phyloP scores from a whole-genome alignment of 2,329 filamentous ascomycete genomes.

The Westerdykella sp. region DNA sequence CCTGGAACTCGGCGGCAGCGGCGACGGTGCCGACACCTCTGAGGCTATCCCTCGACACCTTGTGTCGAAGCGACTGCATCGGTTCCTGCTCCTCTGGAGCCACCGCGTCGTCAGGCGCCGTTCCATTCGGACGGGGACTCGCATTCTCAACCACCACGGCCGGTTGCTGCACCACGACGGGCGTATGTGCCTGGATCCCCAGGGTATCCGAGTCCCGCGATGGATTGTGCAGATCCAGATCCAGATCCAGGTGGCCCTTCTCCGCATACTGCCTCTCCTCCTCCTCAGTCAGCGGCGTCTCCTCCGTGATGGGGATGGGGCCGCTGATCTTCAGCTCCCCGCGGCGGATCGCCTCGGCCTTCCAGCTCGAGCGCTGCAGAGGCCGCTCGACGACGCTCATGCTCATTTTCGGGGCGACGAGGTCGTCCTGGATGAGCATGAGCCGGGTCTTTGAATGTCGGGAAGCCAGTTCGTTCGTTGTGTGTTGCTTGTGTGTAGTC shows the following conservation, averaged over 20 bases:
- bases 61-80: constrained; percentile 10
- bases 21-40: constrained; percentile 1
- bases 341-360: constrained; percentile 35
- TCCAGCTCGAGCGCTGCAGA: constrained; percentile 34
- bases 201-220: no score
- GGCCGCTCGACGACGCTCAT: constrained; percentile 22
- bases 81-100: constrained; percentile 3
- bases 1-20: constrained; percentile 18
- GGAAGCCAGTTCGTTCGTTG: background rate
- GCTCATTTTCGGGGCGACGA: constrained; percentile 27
- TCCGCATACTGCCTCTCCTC: constrained; percentile 29
- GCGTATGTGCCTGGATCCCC: background rate
- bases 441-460: constrained; percentile 9
- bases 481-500: no score
- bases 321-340: constrained; percentile 36
- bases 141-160: constrained; percentile 3
- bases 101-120: background rate
- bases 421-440: constrained; percentile 32
- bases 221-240: constrained; percentile 9
- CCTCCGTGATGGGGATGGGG: constrained; percentile 35
- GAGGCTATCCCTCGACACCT: constrained; percentile 17
- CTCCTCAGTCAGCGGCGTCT: constrained; percentile 30
- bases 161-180: no score
- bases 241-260: constrained; percentile 13
- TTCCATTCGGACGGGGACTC: background rate